phyloP scores from a whole-genome alignment of 2,329 filamentous ascomycete species.

The Alternaria postmessia region DNA sequence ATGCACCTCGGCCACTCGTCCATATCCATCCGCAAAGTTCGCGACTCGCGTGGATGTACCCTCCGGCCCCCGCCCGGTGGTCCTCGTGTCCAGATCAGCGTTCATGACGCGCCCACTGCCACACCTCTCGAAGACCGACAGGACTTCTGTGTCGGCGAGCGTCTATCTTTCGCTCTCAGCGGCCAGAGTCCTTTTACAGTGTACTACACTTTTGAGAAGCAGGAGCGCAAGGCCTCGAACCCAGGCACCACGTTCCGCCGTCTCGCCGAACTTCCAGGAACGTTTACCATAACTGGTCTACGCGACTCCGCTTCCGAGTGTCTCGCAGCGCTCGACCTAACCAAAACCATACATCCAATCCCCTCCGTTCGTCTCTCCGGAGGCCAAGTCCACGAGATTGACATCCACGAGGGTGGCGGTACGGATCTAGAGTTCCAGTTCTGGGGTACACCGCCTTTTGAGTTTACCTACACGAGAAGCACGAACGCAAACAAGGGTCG shows the following conservation, averaged over 20 bases:
- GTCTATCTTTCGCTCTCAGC: slow-evolving; percentile 88
- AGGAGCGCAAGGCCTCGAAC: slow-evolving; percentile 79
- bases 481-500: slow-evolving; percentile 73
- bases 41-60: slow-evolving; percentile 86
- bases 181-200: slow-evolving; percentile 93
- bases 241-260: slow-evolving; percentile 86
- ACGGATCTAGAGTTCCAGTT: slow-evolving; percentile 96
- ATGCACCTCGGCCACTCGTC: slow-evolving; percentile 90
- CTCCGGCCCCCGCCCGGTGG: slow-evolving; percentile 71
- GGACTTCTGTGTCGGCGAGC: slow-evolving; percentile 96
- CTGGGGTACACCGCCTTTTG: slow-evolving; percentile 93
- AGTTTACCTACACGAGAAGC: slow-evolving; percentile 95
- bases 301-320: slow-evolving; percentile 90
- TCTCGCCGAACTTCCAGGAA: slow-evolving; percentile 88
- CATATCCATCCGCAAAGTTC: slow-evolving; percentile 87
- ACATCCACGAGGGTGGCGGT: slow-evolving; percentile 96
- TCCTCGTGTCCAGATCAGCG: slow-evolving; percentile 85
- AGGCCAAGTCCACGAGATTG: slow-evolving; percentile 79
- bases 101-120: slow-evolving; percentile 92
- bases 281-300: slow-evolving; percentile 85
- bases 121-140: slow-evolving; percentile 82
- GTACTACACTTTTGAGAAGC: slow-evolving; percentile 86
- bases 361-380: slow-evolving; percentile 90
- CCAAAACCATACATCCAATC: slow-evolving; percentile 87
- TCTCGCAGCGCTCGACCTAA: slow-evolving; percentile 77